phyloP scores from a whole-genome alignment of 1,284 basidiomycete species.

The Tylopilus orsonianus region DNA sequence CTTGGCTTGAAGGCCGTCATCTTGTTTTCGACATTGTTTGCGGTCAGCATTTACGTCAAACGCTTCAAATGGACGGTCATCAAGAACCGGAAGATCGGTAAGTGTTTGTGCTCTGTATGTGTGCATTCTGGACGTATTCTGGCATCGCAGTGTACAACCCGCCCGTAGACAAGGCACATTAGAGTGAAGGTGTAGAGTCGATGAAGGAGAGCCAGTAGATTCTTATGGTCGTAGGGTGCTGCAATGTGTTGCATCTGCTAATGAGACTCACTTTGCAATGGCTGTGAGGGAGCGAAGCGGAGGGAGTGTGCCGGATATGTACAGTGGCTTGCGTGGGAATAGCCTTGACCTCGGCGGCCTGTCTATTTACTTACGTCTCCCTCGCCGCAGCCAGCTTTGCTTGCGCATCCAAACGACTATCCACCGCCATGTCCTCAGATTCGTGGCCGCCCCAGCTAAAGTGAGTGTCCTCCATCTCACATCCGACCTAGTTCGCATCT shows the following conservation, averaged over 20 bases:
- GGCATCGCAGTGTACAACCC: constrained; percentile 50
- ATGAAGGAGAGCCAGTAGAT: constrained; percentile 21
- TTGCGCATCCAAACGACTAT: constrained; percentile 4
- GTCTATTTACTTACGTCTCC: constrained; percentile 10
- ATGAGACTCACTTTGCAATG: constrained; percentile 20
- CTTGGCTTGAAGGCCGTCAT: constrained; percentile 93
- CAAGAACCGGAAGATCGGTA: constrained; percentile 90
- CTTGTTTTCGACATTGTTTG: constrained; percentile 80
- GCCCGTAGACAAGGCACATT: constrained; percentile 45
- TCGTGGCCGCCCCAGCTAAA: constrained; percentile 66
- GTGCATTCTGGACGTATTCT: constrained; percentile 12
- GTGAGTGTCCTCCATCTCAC: constrained; percentile 33
- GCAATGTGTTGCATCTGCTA: constrained; percentile 21
- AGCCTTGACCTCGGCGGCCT: not conserved
- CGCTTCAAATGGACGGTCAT: constrained; percentile 92
- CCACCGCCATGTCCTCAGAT: constrained; percentile 52
- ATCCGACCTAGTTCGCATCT: constrained; percentile 3
- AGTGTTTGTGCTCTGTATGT: constrained; percentile 35
- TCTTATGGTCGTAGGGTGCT: constrained; percentile 26
- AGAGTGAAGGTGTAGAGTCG: constrained; percentile 20
- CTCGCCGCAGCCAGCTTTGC: not conserved
- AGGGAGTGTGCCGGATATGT: too few relatives aligned
- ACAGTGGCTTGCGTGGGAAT: constrained; percentile 25
- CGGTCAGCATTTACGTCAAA: constrained; percentile 87
- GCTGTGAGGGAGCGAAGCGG: not conserved